Base-by-base conservation (phyloP, 345 rosid species). In the Odontarrhena argentea region DNA sequence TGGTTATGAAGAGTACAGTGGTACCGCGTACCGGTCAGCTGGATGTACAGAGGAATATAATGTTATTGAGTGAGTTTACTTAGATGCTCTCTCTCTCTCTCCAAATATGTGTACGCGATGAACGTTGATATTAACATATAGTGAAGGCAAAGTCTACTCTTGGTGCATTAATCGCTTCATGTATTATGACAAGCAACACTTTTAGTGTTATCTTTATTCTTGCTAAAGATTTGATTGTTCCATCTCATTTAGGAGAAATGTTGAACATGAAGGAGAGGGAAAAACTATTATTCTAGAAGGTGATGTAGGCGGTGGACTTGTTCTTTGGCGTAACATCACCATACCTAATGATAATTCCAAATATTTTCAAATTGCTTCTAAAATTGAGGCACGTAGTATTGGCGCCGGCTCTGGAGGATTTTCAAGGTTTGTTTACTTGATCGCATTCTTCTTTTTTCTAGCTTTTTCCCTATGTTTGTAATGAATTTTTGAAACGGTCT, bases 391-490 rank as follows among this genome's bases (percentile, higher is more conserved):
- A 45, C 83, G 68, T 47, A 86, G 77, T 7, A 87, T 93, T 56
- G 98, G 92, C 73, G 92, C 98, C 71, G 94, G 98, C 40, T 92
- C 96, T 47, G 93, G 97, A 34, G 98, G 93, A 76, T 89, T 68
- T 80, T 89, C 96, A 77, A 93, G 97, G 98, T 89, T 47, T 73
- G 76, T n/a, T n/a, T n/a, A n/a, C n/a, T n/a, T n/a, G n/a, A n/a
- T n/a, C n/a, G 34, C 43, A 70, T 75, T 34, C 43, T 40, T n/a
- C 59, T 26, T 53, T 24, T 42, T 34, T 65, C 4, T 43, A 30
- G 3, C 37, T 63, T 32, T 9, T 5, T 46, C 22, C 55, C 14
- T 30, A 44, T 32, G 57, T 32, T 54, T 36, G 42, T 11, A 24
- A 47, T 22, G 15, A 9, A 22, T 18, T 10, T 51, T n/a, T 52